Evolutionary conservation across 2,329 filamentous ascomycete species (phyloP).

Genomic region (Hymenoscyphus fructigenus): DNA sequence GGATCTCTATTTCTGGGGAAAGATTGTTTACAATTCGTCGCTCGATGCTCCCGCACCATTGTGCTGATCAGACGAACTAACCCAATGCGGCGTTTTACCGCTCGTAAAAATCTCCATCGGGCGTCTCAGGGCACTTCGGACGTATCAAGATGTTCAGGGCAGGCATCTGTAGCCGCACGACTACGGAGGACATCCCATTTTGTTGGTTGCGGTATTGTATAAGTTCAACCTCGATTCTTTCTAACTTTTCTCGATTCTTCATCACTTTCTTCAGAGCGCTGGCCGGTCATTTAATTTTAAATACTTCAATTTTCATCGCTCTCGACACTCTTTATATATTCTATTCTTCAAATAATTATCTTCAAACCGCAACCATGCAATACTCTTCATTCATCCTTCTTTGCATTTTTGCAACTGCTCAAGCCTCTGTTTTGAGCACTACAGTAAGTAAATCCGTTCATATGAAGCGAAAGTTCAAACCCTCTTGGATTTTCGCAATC

Average conservation of each 20-base stretch:
- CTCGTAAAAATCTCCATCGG: no score
- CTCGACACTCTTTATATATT: slow-evolving; percentile 4
- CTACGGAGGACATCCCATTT: background rate
- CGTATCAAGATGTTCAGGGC: slow-evolving; percentile 1
- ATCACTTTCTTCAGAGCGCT: slow-evolving; percentile 19
- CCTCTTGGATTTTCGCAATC: no score
- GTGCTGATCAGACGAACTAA: slow-evolving; percentile 24
- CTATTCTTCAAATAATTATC: slow-evolving; percentile 5
- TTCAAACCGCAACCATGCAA: slow-evolving; percentile 16
- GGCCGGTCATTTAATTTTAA: slow-evolving; percentile 17
- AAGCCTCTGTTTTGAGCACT: slow-evolving; percentile 21
- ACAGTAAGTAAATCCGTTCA: background rate
- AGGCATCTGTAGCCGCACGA: slow-evolving; percentile 11
- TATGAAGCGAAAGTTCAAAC: no score
- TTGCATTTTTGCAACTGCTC: slow-evolving; percentile 16
- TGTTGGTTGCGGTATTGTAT: slow-evolving; percentile 11
- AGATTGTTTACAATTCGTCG: no score
- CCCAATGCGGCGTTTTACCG: slow-evolving; percentile 1
- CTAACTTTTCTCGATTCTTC: background rate
- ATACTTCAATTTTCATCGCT: slow-evolving; percentile 3
- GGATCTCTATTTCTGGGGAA: no score
- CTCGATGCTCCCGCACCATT: slow-evolving; percentile 6
- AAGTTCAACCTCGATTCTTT: slow-evolving; percentile 16
- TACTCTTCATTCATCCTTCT: slow-evolving; percentile 15
- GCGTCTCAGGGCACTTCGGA: no score